Conservation (phyloP, 2,329 filamentous ascomycete species). For the Neurospora crassa region DNA sequence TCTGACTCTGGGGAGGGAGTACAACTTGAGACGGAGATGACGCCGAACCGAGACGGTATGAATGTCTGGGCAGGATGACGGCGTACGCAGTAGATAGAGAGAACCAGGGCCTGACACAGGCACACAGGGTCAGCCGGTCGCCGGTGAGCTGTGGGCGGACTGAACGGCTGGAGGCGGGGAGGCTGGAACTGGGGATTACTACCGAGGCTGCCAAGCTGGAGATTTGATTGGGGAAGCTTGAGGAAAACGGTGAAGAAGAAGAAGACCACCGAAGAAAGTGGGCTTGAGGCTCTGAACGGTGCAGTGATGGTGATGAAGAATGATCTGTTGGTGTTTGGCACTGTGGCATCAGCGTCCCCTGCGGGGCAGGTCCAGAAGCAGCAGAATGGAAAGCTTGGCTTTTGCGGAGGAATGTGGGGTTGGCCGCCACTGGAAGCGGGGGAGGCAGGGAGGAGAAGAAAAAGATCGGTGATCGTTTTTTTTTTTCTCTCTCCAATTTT, state of each 20-base stretch:
- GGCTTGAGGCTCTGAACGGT: neutral
- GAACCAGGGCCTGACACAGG: neutral
- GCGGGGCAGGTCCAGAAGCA: neutral
- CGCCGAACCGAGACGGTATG: neutral
- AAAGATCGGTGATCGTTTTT: neutral
- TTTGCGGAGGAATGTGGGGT: neutral
- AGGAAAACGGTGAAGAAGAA: neutral
- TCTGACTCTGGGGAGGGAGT: neutral
- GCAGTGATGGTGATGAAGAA: neutral
- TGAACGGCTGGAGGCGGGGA: neutral
- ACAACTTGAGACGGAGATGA: neutral
- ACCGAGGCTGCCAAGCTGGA: neutral
- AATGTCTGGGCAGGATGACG: neutral
- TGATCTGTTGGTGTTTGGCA: neutral
- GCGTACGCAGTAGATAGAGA: neutral
- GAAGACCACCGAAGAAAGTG: neutral
- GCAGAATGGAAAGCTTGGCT: neutral
- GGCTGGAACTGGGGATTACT: neutral
- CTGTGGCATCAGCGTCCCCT: neutral
- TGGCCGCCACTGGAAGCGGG: neutral
- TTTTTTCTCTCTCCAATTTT: neutral
- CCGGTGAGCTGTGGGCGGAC: neutral
- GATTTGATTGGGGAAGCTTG: neutral
- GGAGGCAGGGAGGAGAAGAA: neutral
- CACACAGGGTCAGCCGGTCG: neutral